A percentile compares a stretch with the other conserved stretches of the same genome.
Conservation (phyloP, 2,329 filamentous ascomycete genomes). For the Aspergillus neotritici region DNA sequence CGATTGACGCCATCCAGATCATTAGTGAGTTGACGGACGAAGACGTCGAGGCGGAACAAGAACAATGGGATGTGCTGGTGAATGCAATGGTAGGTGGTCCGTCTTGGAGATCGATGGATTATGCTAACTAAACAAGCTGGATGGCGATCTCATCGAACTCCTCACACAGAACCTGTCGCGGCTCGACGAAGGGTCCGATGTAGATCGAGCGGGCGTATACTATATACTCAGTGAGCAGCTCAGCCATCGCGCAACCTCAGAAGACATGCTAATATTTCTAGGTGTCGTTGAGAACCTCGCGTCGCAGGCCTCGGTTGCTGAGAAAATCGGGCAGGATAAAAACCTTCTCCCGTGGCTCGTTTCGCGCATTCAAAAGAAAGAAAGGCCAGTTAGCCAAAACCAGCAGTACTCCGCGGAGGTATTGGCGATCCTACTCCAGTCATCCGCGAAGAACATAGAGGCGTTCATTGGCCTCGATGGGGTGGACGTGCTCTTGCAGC, state of each 20-base stretch:
- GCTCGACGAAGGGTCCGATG: slow-evolving; percentile 66
- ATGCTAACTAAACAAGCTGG: slow-evolving; percentile 29
- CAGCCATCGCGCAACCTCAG: too few relatives aligned
- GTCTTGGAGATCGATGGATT: too few relatives aligned
- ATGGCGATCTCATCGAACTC: slow-evolving; percentile 39
- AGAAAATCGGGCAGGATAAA: slow-evolving; percentile 65
- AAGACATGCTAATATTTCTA: slow-evolving; percentile 11
- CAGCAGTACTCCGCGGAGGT: slow-evolving; percentile 94
- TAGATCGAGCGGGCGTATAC: slow-evolving; percentile 80
- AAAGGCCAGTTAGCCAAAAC: slow-evolving; percentile 72
- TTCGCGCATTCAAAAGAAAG: slow-evolving; percentile 62
- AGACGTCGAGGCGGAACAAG: slow-evolving; percentile 74
- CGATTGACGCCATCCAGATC: slow-evolving; percentile 84
- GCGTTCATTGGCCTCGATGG: slow-evolving; percentile 62
- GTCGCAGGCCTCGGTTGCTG: slow-evolving; percentile 62
- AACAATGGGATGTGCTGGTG: slow-evolving; percentile 74
- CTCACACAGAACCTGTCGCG: slow-evolving; percentile 59
- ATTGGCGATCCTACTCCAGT: slow-evolving; percentile 79
- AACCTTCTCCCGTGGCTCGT: slow-evolving; percentile 72
- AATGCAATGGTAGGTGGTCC: slow-evolving; percentile 47
- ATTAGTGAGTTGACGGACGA: slow-evolving; percentile 89
- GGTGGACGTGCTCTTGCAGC: slow-evolving; percentile 72
- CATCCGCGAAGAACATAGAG: slow-evolving; percentile 59
- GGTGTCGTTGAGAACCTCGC: slow-evolving; percentile 80
- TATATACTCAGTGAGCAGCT: slow-evolving; percentile 57